Evolutionary conservation across 2,329 filamentous ascomycete genomes (phyloP), one percentile per base, ranked within the genome.

Genomic region (Xylaria sp.): DNA sequence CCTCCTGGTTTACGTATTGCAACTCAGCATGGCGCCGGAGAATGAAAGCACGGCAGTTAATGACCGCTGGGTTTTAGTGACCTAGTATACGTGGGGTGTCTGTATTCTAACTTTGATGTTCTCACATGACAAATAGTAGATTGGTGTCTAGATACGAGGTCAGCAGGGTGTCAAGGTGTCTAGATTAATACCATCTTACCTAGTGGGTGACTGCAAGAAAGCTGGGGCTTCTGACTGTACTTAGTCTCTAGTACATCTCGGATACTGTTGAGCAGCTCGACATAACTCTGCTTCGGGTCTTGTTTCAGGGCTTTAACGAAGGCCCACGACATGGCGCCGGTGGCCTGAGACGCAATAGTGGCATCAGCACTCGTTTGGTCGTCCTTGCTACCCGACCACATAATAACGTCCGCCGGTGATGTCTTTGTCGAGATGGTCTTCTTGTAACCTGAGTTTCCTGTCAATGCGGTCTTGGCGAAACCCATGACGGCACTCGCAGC

Each of bases 371-470:
- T 97, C 74, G 95, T 99, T 82, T 99, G 96, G 72, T 92, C 89
- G 77, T 98, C 96, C 80, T 98, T 98, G 83, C 93, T 97, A 63
- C 96, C 96, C 61, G 93, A 97, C 89, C 94, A 96, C 93, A 98
- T 97, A 77, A 98, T 87, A 50, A 99, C 95, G 79, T 98, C 96
- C 50, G 96, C 96, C 1, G 94, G 92, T 54, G 92, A 96, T 11
- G 95, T 97, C 85, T 97, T 97, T 47, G 95, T 97, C 72, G 91
- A 86, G 71, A 94, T 82, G 56, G 94, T 89, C 76, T 90, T 90
- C 81, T 94, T 87, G 79, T 94, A 91, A 6, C 90, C 90, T n/a
- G 93, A 90, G 65, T 96, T 86, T 73, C 95, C 94, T 61, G 83
- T 88, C 17, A 92, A 91, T 11, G 93, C 94, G 79, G 96, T 96